Evolutionary conservation across 2,329 filamentous ascomycete species (phyloP), one percentile per base, ranked within the genome.

Genomic region (Aspergillus melleus): DNA sequence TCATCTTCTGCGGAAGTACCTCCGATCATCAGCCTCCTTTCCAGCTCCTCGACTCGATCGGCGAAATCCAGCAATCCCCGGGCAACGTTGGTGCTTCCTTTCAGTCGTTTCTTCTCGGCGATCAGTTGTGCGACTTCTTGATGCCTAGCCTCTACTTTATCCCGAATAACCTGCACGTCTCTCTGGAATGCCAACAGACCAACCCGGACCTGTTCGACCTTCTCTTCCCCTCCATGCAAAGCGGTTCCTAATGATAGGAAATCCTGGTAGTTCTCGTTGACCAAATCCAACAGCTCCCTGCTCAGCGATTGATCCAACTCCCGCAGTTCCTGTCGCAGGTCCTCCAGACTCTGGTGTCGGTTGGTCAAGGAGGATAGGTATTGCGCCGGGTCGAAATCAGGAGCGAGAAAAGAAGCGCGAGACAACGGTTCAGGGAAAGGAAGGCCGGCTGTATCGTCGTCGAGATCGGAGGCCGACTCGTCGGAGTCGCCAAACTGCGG

Each of bases 341-440:
- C 95, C 73, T 96, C 93, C 52, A 99, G 90, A 0, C 94, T 97
- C 76, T 99, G 95, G 75, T 99, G 95, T 1, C 95, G 90, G 72
- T 95, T 88, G 20, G 88, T 86, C 1, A 96, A 84, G 1, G 90
- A 89, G 8, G 88, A 92, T 77, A 99, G 88, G 74, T 97, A 99
- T 2, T 81, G 80, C 2, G 90, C 86, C 0, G 96, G 89, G 63
- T 91, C 87, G 76, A 99, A 99, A 66, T 87, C 77, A 3, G 86
- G 83, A 2, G 85, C 79, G 6, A 96, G 85, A 78, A 99, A 99
- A 71, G 95, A 91, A 60, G 84, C 81, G 59, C 95, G 90, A 1
- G 91, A 86, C 16, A 99, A 86, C 3, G 93, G 92, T 44, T 88
- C 84, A 1, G 95, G 95, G 78, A 96, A 98, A 12, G 95, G 95